phyloP scores from a whole-genome alignment of 2,329 filamentous ascomycete species.

The Diaporthe sp. region DNA sequence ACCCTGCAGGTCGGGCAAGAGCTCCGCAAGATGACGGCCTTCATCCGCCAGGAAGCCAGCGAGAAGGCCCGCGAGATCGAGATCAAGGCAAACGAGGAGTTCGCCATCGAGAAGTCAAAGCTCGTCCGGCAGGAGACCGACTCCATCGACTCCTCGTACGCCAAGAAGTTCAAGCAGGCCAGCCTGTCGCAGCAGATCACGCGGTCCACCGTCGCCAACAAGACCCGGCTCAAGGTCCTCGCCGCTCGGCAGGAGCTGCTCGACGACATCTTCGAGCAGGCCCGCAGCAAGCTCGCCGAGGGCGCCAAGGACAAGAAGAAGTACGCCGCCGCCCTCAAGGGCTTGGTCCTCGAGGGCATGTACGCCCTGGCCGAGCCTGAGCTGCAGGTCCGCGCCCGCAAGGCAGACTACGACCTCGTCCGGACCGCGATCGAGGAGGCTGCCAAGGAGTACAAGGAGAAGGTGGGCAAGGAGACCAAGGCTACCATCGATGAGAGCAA shows the following conservation, averaged over 20 bases:
- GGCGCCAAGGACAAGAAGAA: conserved; percentile 75
- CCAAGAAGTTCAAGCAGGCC: conserved; percentile 99
- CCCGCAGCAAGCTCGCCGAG: conserved; percentile 75
- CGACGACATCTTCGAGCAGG: conserved; percentile 87
- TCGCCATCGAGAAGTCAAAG: conserved; percentile 98
- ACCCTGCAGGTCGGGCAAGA: conserved; percentile 86
- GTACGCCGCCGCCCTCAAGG: conserved; percentile 82
- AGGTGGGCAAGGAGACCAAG: conserved; percentile 74
- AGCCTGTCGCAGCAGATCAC: conserved; percentile 99
- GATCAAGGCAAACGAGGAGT: conserved; percentile 98
- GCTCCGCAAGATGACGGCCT: conserved; percentile 99
- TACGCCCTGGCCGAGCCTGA: conserved; percentile 88
- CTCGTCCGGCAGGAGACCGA: conserved; percentile 95
- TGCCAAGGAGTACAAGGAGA: conserved; percentile 84
- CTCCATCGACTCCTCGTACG: conserved; percentile 90
- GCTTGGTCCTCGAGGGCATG: conserved; percentile 87
- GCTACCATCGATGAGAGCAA: conserved; percentile 82
- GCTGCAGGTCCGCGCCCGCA: conserved; percentile 78
- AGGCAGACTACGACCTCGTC: conserved; percentile 80
- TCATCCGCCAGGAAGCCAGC: conserved; percentile 98
- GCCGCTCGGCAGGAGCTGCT: conserved; percentile 89
- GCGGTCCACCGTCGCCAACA: conserved; percentile 94
- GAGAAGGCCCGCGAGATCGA: conserved; percentile 98
- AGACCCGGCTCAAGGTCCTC: conserved; percentile 90
- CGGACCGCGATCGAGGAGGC: conserved; percentile 84